phyloP scores from a whole-genome alignment of 495 filamentous ascomycete genomes.

The Penicillium robsamsonii region DNA sequence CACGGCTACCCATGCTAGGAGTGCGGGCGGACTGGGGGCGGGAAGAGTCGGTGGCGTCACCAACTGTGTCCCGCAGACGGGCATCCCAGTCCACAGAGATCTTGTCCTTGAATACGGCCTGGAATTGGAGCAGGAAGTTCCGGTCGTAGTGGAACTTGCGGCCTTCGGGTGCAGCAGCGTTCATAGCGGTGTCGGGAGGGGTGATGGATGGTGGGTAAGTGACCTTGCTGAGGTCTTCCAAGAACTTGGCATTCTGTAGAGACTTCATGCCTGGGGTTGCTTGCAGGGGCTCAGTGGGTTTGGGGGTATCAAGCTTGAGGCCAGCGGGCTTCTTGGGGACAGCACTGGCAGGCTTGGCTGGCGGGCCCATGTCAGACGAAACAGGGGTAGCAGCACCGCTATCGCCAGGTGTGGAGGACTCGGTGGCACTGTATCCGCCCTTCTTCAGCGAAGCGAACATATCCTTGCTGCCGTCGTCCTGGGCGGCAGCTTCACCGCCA shows the following conservation, averaged over 20 bases:
- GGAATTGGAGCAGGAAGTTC: conserved; percentile 96
- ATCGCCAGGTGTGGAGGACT: conserved; percentile 49
- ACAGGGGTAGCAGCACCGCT: conserved; percentile 57
- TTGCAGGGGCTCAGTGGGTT: conserved; percentile 80
- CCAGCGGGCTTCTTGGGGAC: conserved; percentile 71
- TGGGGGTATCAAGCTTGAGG: conserved; percentile 80
- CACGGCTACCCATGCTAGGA: conserved; percentile 50
- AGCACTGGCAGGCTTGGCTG: conserved; percentile 52
- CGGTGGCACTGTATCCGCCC: conserved; percentile 44
- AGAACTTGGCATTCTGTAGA: conserved; percentile 80
- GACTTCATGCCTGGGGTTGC: conserved; percentile 90
- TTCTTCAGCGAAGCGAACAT: conserved; percentile 59
- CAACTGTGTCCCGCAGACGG: conserved; percentile 80
- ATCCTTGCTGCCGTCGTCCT: conserved; percentile 36
- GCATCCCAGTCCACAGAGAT: conserved; percentile 86
- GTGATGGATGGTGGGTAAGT: conserved; percentile 75
- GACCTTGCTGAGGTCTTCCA: conserved; percentile 65
- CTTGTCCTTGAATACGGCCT: conserved; percentile 90
- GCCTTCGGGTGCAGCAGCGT: conserved; percentile 66
- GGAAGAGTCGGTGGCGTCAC: conserved; percentile 65
- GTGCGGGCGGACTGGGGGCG: conserved; percentile 73
- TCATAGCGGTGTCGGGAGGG: conserved; percentile 89
- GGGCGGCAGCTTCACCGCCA: conserved; percentile 37
- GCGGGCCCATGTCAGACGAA: conserved; percentile 54
- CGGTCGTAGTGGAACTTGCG: conserved; percentile 93